Base-by-base conservation (phyloP, 495 filamentous ascomycete species). In the Margaritispora aquatica region DNA sequence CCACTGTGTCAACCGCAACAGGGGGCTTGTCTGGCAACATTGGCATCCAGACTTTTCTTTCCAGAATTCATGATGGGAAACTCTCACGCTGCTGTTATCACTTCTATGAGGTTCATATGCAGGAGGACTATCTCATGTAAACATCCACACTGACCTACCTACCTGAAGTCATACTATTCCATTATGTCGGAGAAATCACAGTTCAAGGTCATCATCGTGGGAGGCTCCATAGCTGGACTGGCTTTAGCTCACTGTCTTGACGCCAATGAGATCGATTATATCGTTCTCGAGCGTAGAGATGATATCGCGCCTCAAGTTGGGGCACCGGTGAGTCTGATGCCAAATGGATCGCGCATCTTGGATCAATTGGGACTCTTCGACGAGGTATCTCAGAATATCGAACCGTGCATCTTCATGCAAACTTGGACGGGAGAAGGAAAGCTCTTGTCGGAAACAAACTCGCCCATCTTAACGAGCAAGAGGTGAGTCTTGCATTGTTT, bases 291-390 rank as follows among this genome's bases (percentile, higher is more conserved):
- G 36, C 62, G 54, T 0, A 57, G 55, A 7, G 62, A 60, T 29
- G 58, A 54, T 1, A 54, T 72, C 1, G 64, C 66, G 3, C 68
- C 68, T 1, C 54, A 63, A 21, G 38, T 63, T 3, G 69, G 69
- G 17, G 68, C 69, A 24, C 52, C 54, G 17, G 65, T 74, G 17
- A 63, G 69, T 5, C 50, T 76, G 7, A 60, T 61, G 31, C 68
- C 74, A 1, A 67, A 71, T 26, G 61, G 68, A 4, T 20, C 55
- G 9, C 54, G 71, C 23, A 62, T 71, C 11, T 22, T 71, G 20
- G 68, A 73, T 29, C 74, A 77, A 51, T 44, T 77, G 44, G 77
- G 74, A 0, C 55, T 71, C 15, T 76, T 67, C 21, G 1, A 48
- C 70, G 54, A 53, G 17, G 5, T n/a, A 65, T 1, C 59, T 62